Percentiles rank a stretch among this genome's conserved stretches.
Conservation (phyloP, 1,284 basidiomycete species). For the Sutorius eximius region DNA sequence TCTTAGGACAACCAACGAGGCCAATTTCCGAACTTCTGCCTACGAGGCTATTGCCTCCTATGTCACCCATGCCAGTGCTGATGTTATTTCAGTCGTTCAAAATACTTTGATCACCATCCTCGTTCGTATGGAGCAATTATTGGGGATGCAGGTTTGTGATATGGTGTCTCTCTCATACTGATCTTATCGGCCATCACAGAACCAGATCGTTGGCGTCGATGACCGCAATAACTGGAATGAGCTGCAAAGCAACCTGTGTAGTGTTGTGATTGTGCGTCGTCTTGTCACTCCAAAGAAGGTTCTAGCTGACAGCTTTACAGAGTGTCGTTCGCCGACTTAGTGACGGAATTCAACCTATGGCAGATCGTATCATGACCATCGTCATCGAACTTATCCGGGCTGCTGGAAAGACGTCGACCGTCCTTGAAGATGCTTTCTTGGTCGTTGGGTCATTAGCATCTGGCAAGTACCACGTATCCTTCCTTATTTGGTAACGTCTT, state of each 20-base stretch:
- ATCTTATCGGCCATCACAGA: slow-evolving; percentile 43
- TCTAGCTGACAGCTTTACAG: slow-evolving; percentile 40
- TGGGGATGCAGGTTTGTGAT: slow-evolving; percentile 68
- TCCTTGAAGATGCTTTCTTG: slow-evolving; percentile 97
- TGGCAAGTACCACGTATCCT: slow-evolving; percentile 39
- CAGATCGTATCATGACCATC: slow-evolving; percentile 95
- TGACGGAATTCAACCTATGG: slow-evolving; percentile 82
- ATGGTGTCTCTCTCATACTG: slow-evolving; percentile 1
- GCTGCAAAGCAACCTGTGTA: slow-evolving; percentile 94
- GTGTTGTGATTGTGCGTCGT: slow-evolving; percentile 70
- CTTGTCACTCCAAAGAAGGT: neutral
- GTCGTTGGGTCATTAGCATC: slow-evolving; percentile 89
- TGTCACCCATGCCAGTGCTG: slow-evolving; percentile 78
- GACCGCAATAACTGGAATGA: slow-evolving; percentile 99
- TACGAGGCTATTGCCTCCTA: slow-evolving; percentile 94
- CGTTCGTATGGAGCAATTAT: slow-evolving; percentile 85
- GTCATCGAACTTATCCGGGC: slow-evolving; percentile 84
- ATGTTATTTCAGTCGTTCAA: slow-evolving; percentile 82
- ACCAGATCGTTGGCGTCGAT: slow-evolving; percentile 93
- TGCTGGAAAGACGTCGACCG: slow-evolving; percentile 89
- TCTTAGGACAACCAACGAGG: slow-evolving; percentile 78
- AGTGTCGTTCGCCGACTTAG: slow-evolving; percentile 84
- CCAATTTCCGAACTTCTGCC: slow-evolving; percentile 92
- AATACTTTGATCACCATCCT: slow-evolving; percentile 83
- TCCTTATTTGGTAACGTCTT: slow-evolving; percentile 1